phyloP scores from a whole-genome alignment of 1,284 basidiomycete species.

The Apiotrichum veenhuisii region DNA sequence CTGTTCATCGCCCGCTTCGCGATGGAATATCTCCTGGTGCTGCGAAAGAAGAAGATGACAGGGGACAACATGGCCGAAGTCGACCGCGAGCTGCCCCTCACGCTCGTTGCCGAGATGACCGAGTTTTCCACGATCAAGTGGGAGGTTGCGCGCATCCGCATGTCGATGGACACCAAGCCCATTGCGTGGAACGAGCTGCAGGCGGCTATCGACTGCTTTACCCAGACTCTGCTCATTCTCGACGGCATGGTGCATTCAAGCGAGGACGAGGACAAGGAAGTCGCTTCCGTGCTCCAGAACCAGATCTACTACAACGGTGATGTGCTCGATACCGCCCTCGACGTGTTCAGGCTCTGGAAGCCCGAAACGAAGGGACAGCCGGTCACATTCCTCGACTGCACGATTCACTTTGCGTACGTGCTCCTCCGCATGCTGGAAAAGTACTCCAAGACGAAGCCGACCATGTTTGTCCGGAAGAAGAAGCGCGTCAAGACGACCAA shows the following conservation, averaged over 20 bases:
- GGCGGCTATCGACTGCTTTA: slow-evolving; percentile 87
- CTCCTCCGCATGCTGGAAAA: slow-evolving; percentile 80
- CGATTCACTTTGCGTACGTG: slow-evolving; percentile 74
- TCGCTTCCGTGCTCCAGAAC: slow-evolving; percentile 73
- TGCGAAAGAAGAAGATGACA: slow-evolving; percentile 34
- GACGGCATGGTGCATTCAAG: slow-evolving; percentile 58
- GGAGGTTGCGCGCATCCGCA: slow-evolving; percentile 81
- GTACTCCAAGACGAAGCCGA: slow-evolving; percentile 68
- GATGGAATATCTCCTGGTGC: slow-evolving; percentile 75
- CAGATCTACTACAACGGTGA: slow-evolving; percentile 91
- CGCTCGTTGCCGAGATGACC: slow-evolving; percentile 73
- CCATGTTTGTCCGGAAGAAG: slow-evolving; percentile 72
- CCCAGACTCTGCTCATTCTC: slow-evolving; percentile 78
- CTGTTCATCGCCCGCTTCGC: slow-evolving; percentile 82
- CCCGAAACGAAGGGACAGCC: slow-evolving; percentile 61
- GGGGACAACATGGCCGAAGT: slow-evolving; percentile 14
- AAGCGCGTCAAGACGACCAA: slow-evolving; percentile 56
- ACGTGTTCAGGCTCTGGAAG: slow-evolving; percentile 57
- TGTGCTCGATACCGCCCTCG: slow-evolving; percentile 77
- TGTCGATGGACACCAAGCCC: slow-evolving; percentile 85
- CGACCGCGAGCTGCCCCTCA: slow-evolving; percentile 57
- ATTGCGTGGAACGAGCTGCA: slow-evolving; percentile 89
- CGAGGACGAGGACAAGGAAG: slow-evolving; percentile 65
- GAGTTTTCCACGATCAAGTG: slow-evolving; percentile 81
- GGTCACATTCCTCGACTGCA: slow-evolving; percentile 70